phyloP scores from a whole-genome alignment of 2,329 filamentous ascomycete species.

The Aquanectria penicillioides region DNA sequence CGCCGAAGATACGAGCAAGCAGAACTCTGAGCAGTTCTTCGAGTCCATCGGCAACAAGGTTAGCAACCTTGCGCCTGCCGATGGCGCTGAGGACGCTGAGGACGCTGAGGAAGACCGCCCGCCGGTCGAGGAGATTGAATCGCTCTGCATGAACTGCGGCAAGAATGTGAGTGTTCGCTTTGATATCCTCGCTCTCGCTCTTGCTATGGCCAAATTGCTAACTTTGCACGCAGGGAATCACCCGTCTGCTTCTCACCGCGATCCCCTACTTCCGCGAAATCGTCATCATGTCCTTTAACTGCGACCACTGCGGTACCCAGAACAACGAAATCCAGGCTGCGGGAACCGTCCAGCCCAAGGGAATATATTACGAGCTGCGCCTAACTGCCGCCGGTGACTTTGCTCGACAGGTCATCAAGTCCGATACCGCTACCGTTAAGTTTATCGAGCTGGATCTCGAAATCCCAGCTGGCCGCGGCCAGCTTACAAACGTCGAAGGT shows the following conservation, averaged over 20 bases:
- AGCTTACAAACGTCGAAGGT: slow-evolving; percentile 94
- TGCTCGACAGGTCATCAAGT: slow-evolving; percentile 89
- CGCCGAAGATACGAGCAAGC: slow-evolving; percentile 50
- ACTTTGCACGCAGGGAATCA: slow-evolving; percentile 72
- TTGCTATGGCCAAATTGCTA: slow-evolving; percentile 22
- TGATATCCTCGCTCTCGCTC: background rate
- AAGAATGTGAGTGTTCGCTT: slow-evolving; percentile 71
- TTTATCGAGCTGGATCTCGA: slow-evolving; percentile 94
- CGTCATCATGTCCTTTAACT: slow-evolving; percentile 96
- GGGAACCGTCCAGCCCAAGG: slow-evolving; percentile 89
- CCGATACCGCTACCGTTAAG: slow-evolving; percentile 85
- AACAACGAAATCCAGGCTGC: slow-evolving; percentile 96
- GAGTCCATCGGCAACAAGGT: slow-evolving; percentile 71
- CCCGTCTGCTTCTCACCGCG: slow-evolving; percentile 85
- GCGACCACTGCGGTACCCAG: slow-evolving; percentile 86
- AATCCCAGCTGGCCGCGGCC: slow-evolving; percentile 88
- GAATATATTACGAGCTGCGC: slow-evolving; percentile 83
- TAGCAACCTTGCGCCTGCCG: slow-evolving; percentile 57
- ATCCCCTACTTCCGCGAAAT: slow-evolving; percentile 99
- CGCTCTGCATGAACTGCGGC: slow-evolving; percentile 87
- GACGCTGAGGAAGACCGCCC: slow-evolving; percentile 57
- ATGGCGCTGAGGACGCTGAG: slow-evolving; percentile 45
- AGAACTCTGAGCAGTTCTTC: slow-evolving; percentile 64
- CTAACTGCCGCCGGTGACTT: slow-evolving; percentile 80
- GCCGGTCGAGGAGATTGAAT: slow-evolving; percentile 76